phyloP scores from a whole-genome alignment of 495 filamentous ascomycete genomes.

The Aspergillus nidulans region DNA sequence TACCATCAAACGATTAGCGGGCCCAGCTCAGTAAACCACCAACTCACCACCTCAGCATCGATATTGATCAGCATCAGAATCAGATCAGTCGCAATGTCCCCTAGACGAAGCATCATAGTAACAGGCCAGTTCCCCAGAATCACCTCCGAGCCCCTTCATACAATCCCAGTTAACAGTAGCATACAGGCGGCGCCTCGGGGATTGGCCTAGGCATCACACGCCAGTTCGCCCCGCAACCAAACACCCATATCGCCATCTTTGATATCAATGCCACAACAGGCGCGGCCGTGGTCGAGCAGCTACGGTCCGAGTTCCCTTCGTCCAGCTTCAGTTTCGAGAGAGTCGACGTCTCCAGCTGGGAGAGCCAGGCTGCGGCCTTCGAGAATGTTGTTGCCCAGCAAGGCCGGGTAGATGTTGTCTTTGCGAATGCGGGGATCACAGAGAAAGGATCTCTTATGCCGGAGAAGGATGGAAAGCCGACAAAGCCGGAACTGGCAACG shows the following conservation, averaged over 20 bases:
- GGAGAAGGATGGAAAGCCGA: conserved; percentile 21
- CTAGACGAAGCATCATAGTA: conserved; percentile 21
- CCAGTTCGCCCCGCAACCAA: conserved; percentile 42
- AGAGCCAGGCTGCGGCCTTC: conserved; percentile 42
- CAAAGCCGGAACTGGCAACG: conserved; percentile 35
- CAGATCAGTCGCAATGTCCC: conserved; percentile 12
- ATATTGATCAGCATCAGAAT: background rate
- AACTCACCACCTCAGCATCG: background rate
- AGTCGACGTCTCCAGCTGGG: conserved; percentile 48
- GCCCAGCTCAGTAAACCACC: background rate
- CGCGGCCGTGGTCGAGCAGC: conserved; percentile 20
- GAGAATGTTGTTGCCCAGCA: conserved; percentile 31
- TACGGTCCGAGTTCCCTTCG: conserved; percentile 33
- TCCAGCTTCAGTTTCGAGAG: conserved; percentile 36
- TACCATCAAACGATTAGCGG: background rate
- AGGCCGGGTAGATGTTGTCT: conserved; percentile 45
- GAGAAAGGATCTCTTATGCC: conserved; percentile 39
- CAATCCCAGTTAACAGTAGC: background rate
- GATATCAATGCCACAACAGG: conserved; percentile 43
- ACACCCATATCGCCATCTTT: conserved; percentile 45
- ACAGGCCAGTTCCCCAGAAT: conserved; percentile 17
- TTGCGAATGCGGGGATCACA: conserved; percentile 54
- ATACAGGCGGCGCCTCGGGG: conserved; percentile 47
- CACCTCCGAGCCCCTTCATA: too few relatives aligned
- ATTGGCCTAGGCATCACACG: conserved; percentile 48